A percentile compares a stretch with the other conserved stretches of the same genome.
phyloP scores from a whole-genome alignment of 345 rosid species.

The Eucalyptus cloeziana region DNA sequence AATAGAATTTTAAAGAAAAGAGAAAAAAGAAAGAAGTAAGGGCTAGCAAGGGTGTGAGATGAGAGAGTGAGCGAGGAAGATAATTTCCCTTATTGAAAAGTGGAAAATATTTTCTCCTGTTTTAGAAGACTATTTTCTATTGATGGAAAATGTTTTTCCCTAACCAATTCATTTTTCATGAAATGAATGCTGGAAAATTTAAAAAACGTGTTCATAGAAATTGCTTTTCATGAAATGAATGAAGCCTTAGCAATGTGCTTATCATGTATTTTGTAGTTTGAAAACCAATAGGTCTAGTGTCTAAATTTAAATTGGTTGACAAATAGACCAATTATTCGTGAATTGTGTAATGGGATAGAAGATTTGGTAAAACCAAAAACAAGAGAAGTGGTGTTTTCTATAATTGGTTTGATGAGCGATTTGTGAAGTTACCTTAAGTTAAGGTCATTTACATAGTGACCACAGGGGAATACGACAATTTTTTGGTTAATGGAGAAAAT shows the following conservation, averaged over 20 bases:
- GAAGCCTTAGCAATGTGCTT: too few species aligned
- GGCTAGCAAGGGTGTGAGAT: too few species aligned
- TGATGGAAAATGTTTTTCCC: too few species aligned
- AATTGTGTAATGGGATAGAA: neutral
- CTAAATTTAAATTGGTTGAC: neutral
- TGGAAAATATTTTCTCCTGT: too few species aligned
- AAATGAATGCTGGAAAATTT: too few species aligned
- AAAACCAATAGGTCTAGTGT: neutral
- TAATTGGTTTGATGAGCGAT: neutral
- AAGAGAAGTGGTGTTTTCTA: neutral
- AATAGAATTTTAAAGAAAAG: accelerated
- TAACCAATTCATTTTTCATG: too few species aligned
- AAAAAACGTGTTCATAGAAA: too few species aligned
- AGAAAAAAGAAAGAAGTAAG: too few species aligned
- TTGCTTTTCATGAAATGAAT: too few species aligned
- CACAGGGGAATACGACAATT: neutral
- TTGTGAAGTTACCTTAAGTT: neutral
- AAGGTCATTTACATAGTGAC: neutral
- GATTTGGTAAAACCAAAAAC: neutral
- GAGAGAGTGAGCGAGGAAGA: too few species aligned
- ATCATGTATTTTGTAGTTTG: neutral
- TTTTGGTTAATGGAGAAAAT: neutral
- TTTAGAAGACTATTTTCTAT: too few species aligned
- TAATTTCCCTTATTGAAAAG: too few species aligned
- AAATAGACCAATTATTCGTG: neutral